Conservation (phyloP, 805 yeast genomes). For the Pichia cabralensis region DNA sequence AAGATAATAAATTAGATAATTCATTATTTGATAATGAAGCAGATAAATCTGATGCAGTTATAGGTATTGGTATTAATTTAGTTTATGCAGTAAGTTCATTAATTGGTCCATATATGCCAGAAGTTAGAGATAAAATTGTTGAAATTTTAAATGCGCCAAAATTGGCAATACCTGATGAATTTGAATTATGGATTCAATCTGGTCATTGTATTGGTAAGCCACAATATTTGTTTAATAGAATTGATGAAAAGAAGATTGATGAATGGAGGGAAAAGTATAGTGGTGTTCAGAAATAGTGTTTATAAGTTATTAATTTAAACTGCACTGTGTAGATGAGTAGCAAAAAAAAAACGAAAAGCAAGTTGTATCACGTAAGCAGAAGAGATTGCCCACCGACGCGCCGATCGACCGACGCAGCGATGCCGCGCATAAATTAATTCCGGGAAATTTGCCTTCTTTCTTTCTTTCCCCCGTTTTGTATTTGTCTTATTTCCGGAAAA, state of each 20-base stretch:
- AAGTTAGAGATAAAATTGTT: conserved; percentile 56
- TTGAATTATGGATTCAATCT: conserved; percentile 54
- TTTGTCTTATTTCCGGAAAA: too few relatives aligned
- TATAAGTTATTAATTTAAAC: too few relatives aligned
- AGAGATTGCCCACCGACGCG: too few relatives aligned
- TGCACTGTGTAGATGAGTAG: too few relatives aligned
- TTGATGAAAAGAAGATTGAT: conserved; percentile 79
- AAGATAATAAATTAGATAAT: conserved; percentile 92
- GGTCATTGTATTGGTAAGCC: conserved; percentile 91
- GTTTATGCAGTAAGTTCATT: conserved; percentile 79
- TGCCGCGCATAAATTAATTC: too few relatives aligned
- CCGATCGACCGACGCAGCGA: too few relatives aligned
- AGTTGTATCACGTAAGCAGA: too few relatives aligned
- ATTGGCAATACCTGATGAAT: conserved; percentile 65
- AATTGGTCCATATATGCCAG: conserved; percentile 86
- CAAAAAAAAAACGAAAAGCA: too few relatives aligned
- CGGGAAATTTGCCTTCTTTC: too few relatives aligned
- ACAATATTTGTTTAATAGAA: conserved; percentile 83
- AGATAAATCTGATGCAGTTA: conserved; percentile 80
- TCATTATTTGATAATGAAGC: conserved; percentile 67
- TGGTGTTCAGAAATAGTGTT: conserved; percentile 45
- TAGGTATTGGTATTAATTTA: conserved; percentile 83
- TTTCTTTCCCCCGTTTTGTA: too few relatives aligned
- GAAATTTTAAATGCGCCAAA: conserved; percentile 78
- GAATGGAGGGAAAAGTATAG: conserved; percentile 84